A percentile compares a stretch with the other conserved stretches of the same genome.
Conservation (phyloP, 129 eudicot genomes). For the Lactuca saligna region DNA sequence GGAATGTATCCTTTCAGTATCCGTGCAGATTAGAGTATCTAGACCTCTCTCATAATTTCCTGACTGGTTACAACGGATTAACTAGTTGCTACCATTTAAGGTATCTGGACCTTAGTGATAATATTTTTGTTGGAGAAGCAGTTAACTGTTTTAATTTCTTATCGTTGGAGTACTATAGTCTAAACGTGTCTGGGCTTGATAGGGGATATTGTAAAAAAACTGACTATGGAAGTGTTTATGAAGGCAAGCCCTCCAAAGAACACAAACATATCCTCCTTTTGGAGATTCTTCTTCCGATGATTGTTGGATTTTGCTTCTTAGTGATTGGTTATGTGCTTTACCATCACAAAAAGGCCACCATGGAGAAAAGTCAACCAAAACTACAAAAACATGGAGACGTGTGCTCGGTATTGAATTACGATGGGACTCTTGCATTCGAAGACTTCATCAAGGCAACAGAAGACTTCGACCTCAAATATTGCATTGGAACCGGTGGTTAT, state of each 20-base stretch:
- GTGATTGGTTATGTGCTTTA: background rate
- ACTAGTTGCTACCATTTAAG: background rate
- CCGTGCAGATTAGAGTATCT: background rate
- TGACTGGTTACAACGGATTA: background rate
- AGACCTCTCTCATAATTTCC: background rate
- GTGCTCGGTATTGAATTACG: background rate
- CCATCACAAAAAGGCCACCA: background rate
- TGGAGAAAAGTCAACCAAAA: background rate
- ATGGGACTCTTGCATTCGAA: background rate
- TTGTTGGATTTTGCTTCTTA: constrained; percentile 12
- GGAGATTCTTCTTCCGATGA: background rate
- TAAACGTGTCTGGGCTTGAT: no score
- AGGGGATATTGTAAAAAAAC: no score
- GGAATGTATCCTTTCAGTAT: background rate
- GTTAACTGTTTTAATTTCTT: background rate
- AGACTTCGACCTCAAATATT: background rate
- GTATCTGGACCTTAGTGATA: constrained; percentile 12
- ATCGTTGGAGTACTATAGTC: background rate
- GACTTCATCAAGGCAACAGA: background rate
- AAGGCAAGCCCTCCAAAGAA: background rate
- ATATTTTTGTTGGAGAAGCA: constrained; percentile 3
- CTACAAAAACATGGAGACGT: constrained; percentile 7
- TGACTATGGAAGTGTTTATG: no score
- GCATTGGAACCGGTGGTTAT: constrained; percentile 35
- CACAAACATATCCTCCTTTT: background rate